Conservation (phyloP, 257 asterid genomes). For the Paraleonurus japonicus region DNA sequence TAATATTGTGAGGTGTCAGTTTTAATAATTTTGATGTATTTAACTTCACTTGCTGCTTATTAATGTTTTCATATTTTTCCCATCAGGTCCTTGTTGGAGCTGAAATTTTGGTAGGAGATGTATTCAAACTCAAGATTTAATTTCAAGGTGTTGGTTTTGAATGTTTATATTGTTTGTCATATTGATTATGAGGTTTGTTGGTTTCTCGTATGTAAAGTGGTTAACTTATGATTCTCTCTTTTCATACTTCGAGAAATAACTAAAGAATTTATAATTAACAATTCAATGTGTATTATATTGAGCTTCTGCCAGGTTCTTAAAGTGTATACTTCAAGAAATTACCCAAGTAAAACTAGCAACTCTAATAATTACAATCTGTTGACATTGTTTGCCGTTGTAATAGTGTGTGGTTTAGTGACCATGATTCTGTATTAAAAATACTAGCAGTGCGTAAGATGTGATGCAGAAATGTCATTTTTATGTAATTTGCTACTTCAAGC, state of each 20-base stretch:
- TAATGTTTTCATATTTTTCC: background rate
- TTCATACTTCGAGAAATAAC: background rate
- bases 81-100: conserved; percentile 14
- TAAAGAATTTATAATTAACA: background rate
- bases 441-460: too few relatives aligned
- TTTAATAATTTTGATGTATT: background rate
- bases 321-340: too few relatives aligned
- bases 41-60: background rate
- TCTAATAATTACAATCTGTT: too few relatives aligned
- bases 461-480: too few relatives aligned
- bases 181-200: background rate
- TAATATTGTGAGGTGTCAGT: background rate
- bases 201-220: background rate
- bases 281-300: too few relatives aligned
- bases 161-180: background rate
- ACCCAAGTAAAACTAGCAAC: too few relatives aligned
- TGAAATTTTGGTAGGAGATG: background rate
- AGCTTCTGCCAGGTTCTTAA: too few relatives aligned
- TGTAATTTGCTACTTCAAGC: too few relatives aligned
- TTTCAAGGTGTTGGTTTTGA: background rate
- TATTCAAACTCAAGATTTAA: background rate
- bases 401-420: too few relatives aligned
- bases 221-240: background rate
- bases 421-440: too few relatives aligned
- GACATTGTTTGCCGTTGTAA: too few relatives aligned